Percentiles rank a stretch among this genome's conserved stretches.
These are phyloP conservation scores for Ramaria sp. DNA, from an alignment of 768 basidiomycete genomes.

Conservation along the genomic window DNA sequence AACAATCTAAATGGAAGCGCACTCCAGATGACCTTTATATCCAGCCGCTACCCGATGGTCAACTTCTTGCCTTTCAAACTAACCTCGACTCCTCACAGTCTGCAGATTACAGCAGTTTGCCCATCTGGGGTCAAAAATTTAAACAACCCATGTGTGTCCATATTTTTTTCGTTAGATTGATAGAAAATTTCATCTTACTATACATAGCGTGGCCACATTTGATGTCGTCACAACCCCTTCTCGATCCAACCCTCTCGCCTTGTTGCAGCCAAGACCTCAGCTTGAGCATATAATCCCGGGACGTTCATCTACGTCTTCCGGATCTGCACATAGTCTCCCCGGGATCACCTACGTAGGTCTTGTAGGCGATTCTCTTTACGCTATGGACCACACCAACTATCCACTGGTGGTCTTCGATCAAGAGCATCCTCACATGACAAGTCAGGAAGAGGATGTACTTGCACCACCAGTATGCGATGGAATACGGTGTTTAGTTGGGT, in stretches of 20 bases:
- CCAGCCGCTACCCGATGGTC: slow-evolving; percentile 70
- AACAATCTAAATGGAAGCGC: slow-evolving; percentile 63
- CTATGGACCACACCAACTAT: slow-evolving; percentile 72
- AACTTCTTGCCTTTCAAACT: slow-evolving; percentile 57
- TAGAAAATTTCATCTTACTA: background rate
- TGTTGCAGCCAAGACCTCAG: slow-evolving; percentile 77
- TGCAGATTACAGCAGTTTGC: slow-evolving; percentile 20
- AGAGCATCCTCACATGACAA: slow-evolving; percentile 14
- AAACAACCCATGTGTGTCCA: slow-evolving; percentile 53
- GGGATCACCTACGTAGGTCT: slow-evolving; percentile 67
- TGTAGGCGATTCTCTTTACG: slow-evolving; percentile 68
- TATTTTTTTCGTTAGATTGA: background rate
- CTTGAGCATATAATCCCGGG: slow-evolving; percentile 60
- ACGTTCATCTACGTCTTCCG: background rate
- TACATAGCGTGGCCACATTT: slow-evolving; percentile 65
- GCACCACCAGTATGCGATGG: background rate
- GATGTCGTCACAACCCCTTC: slow-evolving; percentile 48
- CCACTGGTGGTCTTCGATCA: slow-evolving; percentile 69
- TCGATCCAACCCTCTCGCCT: slow-evolving; percentile 57
- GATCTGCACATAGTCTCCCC: slow-evolving; percentile 31
- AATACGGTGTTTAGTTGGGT: slow-evolving; percentile 1
- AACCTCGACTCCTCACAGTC: slow-evolving; percentile 15
- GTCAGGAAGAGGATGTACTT: background rate
- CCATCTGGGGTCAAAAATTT: slow-evolving; percentile 53
- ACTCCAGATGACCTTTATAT: slow-evolving; percentile 76